Percentiles rank a stretch among this genome's conserved stretches.
Evolutionary conservation across 257 asterid species (phyloP).

Genomic region (Misopates orontium): DNA sequence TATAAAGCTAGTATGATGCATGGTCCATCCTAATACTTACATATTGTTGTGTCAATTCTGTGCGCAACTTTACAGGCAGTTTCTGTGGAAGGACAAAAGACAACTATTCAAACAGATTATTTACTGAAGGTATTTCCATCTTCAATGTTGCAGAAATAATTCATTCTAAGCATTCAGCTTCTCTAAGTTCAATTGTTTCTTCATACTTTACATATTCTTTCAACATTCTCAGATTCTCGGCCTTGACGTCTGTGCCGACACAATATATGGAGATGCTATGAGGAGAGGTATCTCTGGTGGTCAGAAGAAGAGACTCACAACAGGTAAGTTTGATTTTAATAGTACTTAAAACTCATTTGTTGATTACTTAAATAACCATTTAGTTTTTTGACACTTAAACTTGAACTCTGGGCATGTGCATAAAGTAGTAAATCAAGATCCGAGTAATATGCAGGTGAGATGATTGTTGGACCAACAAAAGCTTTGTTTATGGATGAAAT

Average conservation of each 20-base stretch:
- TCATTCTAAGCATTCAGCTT: background rate
- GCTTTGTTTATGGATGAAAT: slow-evolving; percentile 60
- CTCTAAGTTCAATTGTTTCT: background rate
- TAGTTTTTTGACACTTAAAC: too few species aligned
- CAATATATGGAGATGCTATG: slow-evolving; percentile 51
- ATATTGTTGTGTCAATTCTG: background rate
- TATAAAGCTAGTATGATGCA: background rate
- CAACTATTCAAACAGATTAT: slow-evolving; percentile 54
- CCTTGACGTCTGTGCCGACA: slow-evolving; percentile 56
- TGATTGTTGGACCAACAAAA: slow-evolving; percentile 58
- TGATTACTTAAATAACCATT: background rate
- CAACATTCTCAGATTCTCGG: slow-evolving; percentile 42
- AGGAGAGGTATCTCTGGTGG: slow-evolving; percentile 64
- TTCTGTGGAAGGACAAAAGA: slow-evolving; percentile 52
- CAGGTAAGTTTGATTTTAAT: slow-evolving; percentile 31
- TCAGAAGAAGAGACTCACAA: slow-evolving; percentile 60
- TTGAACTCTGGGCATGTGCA: background rate
- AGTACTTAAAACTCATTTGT: background rate
- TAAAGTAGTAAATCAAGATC: background rate
- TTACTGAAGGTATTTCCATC: slow-evolving; percentile 37
- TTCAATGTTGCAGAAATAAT: background rate
- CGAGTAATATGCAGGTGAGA: slow-evolving; percentile 40
- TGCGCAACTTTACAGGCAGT: slow-evolving; percentile 44
- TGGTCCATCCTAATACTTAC: background rate
- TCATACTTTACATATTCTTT: background rate